Evolutionary conservation across 2,329 filamentous ascomycete species (phyloP).

Genomic region (Cercospora sojina): DNA sequence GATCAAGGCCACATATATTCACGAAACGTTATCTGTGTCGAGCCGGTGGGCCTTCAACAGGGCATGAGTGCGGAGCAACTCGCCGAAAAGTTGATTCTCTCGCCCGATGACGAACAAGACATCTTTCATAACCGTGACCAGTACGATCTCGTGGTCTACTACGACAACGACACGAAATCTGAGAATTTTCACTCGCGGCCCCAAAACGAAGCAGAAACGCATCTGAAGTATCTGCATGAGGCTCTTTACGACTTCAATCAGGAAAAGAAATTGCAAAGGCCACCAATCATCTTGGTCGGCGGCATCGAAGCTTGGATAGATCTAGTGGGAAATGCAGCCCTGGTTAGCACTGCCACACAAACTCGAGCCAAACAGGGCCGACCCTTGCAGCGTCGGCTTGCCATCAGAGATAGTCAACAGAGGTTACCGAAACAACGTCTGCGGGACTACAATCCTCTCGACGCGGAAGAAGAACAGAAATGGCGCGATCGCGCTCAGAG

Average conservation of each 20-base stretch:
- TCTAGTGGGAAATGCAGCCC: constrained; percentile 69
- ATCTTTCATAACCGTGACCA: constrained; percentile 71
- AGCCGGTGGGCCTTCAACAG: constrained; percentile 72
- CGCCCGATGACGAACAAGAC: constrained; percentile 69
- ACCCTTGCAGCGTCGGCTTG: constrained; percentile 54
- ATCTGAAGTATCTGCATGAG: constrained; percentile 71
- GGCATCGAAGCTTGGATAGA: constrained; percentile 86
- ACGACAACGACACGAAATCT: constrained; percentile 69
- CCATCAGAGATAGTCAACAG: constrained; percentile 47
- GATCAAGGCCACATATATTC: constrained; percentile 87
- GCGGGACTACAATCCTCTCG: constrained; percentile 67
- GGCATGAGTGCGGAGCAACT: constrained; percentile 65
- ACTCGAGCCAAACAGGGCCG: constrained; percentile 50
- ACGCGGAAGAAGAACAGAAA: constrained; percentile 73
- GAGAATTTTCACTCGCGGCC: constrained; percentile 56
- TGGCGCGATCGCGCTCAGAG: constrained; percentile 76
- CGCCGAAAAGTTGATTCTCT: constrained; percentile 67
- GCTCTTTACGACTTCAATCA: constrained; percentile 83
- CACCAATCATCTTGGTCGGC: constrained; percentile 75
- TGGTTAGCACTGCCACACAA: constrained; percentile 58
- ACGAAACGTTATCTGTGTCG: constrained; percentile 81
- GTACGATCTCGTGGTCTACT: constrained; percentile 87
- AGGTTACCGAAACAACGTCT: constrained; percentile 57
- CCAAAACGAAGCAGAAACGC: constrained; percentile 42
- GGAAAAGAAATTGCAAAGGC: constrained; percentile 68